Conservation (phyloP, 345 rosid species). For the Gossypium bickii region DNA sequence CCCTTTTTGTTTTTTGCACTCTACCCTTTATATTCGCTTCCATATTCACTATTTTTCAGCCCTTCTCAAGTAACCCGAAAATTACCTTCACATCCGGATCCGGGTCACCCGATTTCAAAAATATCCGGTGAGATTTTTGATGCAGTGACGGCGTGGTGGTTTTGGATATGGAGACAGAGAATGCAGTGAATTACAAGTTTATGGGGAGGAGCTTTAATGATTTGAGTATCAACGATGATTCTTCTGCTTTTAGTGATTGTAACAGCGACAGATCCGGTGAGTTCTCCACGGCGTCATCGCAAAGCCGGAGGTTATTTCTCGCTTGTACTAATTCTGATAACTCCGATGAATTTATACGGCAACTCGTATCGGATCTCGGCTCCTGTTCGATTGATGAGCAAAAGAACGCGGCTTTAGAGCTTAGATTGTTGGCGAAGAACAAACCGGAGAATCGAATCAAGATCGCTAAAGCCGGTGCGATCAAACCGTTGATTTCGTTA, state of each 20-base stretch:
- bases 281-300: slow-evolving; percentile 61
- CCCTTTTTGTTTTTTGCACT: not conserved
- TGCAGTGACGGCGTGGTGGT: slow-evolving; percentile 13
- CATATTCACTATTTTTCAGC: not conserved
- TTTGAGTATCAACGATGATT: slow-evolving; percentile 34
- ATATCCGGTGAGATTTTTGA: slow-evolving; percentile 5
- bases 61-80: not conserved
- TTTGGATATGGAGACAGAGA: slow-evolving; percentile 42
- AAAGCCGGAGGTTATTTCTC: slow-evolving; percentile 53
- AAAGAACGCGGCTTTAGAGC: slow-evolving; percentile 92
- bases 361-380: slow-evolving; percentile 63
- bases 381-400: slow-evolving; percentile 75
- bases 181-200: slow-evolving; percentile 33
- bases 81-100: not conserved
- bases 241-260: slow-evolving; percentile 89
- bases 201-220: slow-evolving; percentile 41
- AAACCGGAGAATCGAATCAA: slow-evolving; percentile 75
- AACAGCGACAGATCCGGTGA: slow-evolving; percentile 96
- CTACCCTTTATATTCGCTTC: slow-evolving; percentile 5
- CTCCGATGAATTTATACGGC: slow-evolving; percentile 63
- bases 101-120: not conserved
- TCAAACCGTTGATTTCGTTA: slow-evolving; percentile 64
- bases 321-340: slow-evolving; percentile 57
- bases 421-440: slow-evolving; percentile 85
- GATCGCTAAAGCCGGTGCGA: slow-evolving; percentile 81